Conservation (phyloP, 2,329 filamentous ascomycete genomes). For the Lasiodiplodia sp. region DNA sequence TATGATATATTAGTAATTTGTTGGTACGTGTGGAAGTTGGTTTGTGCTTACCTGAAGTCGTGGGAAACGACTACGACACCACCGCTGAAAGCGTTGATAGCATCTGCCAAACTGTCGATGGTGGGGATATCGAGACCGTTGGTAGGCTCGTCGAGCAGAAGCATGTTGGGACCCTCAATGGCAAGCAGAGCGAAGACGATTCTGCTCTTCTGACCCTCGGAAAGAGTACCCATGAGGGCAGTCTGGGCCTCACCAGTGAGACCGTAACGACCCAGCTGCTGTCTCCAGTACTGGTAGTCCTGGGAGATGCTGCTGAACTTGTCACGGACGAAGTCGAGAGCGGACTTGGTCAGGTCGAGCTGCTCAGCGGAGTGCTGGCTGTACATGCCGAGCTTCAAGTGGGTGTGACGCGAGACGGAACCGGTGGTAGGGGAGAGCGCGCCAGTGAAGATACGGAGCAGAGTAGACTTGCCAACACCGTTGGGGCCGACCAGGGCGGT, state of each 20-base stretch:
- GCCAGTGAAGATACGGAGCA: slow-evolving; percentile 95
- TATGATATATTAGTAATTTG: slow-evolving; percentile 46
- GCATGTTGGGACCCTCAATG: slow-evolving; percentile 96
- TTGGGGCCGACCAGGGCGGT: slow-evolving; percentile 97
- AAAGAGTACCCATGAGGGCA: slow-evolving; percentile 95
- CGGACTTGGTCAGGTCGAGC: slow-evolving; percentile 96
- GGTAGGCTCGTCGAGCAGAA: slow-evolving; percentile 96
- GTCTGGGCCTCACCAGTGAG: slow-evolving; percentile 93
- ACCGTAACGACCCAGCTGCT: slow-evolving; percentile 95
- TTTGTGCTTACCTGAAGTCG: slow-evolving; percentile 84
- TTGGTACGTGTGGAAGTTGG: not conserved
- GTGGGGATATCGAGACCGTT: slow-evolving; percentile 99
- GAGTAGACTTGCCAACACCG: slow-evolving; percentile 98
- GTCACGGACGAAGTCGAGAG: slow-evolving; percentile 96
- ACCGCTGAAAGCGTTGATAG: slow-evolving; percentile 94
- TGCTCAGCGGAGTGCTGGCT: slow-evolving; percentile 98
- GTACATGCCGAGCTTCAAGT: slow-evolving; percentile 98
- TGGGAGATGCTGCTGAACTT: slow-evolving; percentile 89
- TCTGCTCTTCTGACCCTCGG: slow-evolving; percentile 96
- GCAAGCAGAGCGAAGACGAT: slow-evolving; percentile 97
- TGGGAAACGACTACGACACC: slow-evolving; percentile 98
- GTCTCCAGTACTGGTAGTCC: slow-evolving; percentile 99
- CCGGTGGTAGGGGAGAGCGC: slow-evolving; percentile 87
- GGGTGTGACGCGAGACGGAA: slow-evolving; percentile 87
- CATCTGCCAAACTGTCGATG: slow-evolving; percentile 95